Evolutionary conservation across 106 monocot species (phyloP).

Genomic region (Phalaenopsis aphrodite): DNA sequence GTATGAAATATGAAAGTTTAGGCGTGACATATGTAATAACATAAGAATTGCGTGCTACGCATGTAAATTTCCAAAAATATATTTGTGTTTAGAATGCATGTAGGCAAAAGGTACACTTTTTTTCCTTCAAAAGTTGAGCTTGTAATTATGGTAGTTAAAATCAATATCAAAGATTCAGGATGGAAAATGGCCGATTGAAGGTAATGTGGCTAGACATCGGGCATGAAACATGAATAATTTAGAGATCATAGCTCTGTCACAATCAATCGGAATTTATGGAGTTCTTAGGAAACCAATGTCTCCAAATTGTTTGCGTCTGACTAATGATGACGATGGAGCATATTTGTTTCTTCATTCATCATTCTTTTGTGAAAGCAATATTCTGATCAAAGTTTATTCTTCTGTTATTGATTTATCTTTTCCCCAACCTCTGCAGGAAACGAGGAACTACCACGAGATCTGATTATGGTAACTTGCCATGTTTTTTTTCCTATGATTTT

Average conservation of each 20-base stretch:
- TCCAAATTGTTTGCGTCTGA: neutral
- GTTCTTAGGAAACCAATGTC: neutral
- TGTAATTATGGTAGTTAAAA: neutral
- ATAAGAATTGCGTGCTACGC: no score
- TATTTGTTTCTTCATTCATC: neutral
- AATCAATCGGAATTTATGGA: neutral
- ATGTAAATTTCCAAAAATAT: neutral
- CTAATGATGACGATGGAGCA: neutral
- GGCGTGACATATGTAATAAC: no score
- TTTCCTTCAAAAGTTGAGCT: neutral
- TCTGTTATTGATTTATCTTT: slow-evolving; percentile 7
- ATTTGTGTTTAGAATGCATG: neutral
- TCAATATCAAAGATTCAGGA: neutral
- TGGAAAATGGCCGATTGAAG: neutral
- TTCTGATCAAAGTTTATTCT: neutral
- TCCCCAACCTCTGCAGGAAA: slow-evolving; percentile 51
- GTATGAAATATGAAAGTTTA: no score
- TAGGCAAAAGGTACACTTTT: neutral
- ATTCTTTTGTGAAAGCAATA: neutral
- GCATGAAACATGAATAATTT: neutral
- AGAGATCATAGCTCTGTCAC: neutral
- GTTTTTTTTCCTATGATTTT: neutral
- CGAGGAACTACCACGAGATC: slow-evolving; percentile 61
- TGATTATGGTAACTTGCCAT: slow-evolving; percentile 44
- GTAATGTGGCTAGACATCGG: neutral